These are phyloP conservation scores for Oemleria cerasiformis DNA, from an alignment of 306 rosid species.

Conservation along the genomic window DNA sequence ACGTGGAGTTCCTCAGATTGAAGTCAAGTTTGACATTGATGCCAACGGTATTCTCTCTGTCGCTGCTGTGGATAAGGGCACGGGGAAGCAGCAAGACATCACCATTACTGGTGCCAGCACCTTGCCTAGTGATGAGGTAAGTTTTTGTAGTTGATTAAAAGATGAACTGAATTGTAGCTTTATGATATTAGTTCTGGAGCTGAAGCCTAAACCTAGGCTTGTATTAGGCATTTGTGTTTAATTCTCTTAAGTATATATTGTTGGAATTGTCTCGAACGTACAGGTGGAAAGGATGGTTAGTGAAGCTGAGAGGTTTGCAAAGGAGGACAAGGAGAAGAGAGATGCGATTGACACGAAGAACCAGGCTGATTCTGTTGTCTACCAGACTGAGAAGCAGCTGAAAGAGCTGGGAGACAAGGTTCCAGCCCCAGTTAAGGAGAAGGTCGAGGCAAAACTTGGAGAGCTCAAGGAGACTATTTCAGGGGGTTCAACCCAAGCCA, in stretches of 20 bases:
- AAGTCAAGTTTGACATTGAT: slow-evolving; percentile 93
- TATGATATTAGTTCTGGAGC: background rate
- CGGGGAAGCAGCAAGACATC: slow-evolving; percentile 92
- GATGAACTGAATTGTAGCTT: slow-evolving; percentile 6
- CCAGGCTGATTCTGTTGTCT: slow-evolving; percentile 86
- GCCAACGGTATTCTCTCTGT: slow-evolving; percentile 94
- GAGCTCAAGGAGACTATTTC: slow-evolving; percentile 82
- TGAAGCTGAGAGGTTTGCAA: slow-evolving; percentile 74
- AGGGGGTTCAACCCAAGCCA: slow-evolving; percentile 67
- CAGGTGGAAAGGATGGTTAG: slow-evolving; percentile 84
- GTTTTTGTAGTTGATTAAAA: background rate
- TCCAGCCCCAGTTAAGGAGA: slow-evolving; percentile 82
- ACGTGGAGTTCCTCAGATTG: slow-evolving; percentile 96
- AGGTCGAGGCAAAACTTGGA: slow-evolving; percentile 80
- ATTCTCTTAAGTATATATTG: slow-evolving; percentile 23
- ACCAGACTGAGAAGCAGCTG: slow-evolving; percentile 82
- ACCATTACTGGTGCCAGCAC: slow-evolving; percentile 99
- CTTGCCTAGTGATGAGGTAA: slow-evolving; percentile 88
- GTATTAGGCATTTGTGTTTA: background rate
- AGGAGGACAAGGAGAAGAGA: slow-evolving; percentile 94
- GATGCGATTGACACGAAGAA: slow-evolving; percentile 90
- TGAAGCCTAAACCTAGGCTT: background rate
- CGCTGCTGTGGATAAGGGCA: slow-evolving; percentile 86
- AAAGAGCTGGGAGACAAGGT: slow-evolving; percentile 94
- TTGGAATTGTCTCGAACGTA: slow-evolving; percentile 8